phyloP scores from a whole-genome alignment of 164 flowering plant species.

The Liriodendron chinense region DNA sequence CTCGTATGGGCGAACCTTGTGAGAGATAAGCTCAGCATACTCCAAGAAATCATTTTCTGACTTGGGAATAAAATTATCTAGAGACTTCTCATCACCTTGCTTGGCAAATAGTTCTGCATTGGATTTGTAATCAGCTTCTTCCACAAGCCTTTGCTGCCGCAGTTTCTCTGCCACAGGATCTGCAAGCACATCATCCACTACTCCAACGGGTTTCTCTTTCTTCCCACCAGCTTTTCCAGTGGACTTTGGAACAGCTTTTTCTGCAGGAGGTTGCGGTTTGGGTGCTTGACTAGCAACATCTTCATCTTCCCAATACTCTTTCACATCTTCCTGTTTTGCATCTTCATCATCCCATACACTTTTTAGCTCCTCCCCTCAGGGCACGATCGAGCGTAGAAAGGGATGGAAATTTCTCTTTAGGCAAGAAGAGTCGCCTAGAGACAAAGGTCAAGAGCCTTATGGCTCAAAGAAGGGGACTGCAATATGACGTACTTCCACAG shows the following conservation, averaged over 20 bases:
- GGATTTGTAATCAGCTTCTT: slow-evolving; percentile 84
- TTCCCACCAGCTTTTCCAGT: slow-evolving; percentile 25
- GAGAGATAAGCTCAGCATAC: slow-evolving; percentile 83
- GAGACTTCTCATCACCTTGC: slow-evolving; percentile 63
- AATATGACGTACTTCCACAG: too few species aligned
- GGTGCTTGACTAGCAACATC: too few species aligned
- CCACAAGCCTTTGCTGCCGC: slow-evolving; percentile 81
- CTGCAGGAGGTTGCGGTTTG: slow-evolving; percentile 19
- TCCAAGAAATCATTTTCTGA: slow-evolving; percentile 82
- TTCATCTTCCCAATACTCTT: too few species aligned
- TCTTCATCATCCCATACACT: too few species aligned
- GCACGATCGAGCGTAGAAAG: too few species aligned
- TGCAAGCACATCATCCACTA: slow-evolving; percentile 41
- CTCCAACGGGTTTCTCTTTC: slow-evolving; percentile 46
- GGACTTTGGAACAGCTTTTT: slow-evolving; percentile 49
- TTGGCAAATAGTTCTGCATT: slow-evolving; percentile 75
- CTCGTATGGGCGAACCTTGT: slow-evolving; percentile 79
- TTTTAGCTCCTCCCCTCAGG: too few species aligned
- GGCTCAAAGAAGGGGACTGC: too few species aligned
- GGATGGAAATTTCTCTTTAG: too few species aligned
- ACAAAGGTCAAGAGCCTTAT: too few species aligned
- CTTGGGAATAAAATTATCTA: slow-evolving; percentile 87
- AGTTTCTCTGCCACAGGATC: slow-evolving; percentile 96
- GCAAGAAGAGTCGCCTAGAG: too few species aligned
- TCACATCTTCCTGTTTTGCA: too few species aligned